phyloP scores from a whole-genome alignment of 1,139 yeast species.

The Sugiyamaella xylanicola region DNA sequence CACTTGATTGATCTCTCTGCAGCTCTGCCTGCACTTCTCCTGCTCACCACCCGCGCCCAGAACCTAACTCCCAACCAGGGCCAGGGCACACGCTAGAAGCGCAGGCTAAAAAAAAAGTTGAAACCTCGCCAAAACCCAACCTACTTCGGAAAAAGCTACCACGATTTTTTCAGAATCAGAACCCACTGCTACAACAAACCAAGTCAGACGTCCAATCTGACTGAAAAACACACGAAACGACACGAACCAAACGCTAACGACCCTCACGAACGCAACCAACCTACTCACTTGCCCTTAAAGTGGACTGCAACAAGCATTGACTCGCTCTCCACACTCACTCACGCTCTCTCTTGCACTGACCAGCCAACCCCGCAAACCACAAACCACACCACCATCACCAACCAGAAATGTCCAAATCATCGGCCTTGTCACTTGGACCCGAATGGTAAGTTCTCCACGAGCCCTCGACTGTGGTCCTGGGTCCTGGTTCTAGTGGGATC shows the following conservation, averaged over 20 bases:
- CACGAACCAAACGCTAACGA: neutral
- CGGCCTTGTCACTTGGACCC: conserved; percentile 46
- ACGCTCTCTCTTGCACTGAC: no score
- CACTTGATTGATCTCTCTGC: no score
- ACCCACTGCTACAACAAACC: neutral
- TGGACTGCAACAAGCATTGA: neutral
- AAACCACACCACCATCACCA: neutral
- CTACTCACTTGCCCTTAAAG: neutral
- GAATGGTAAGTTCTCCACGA: conserved; percentile 42
- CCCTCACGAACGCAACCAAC: neutral
- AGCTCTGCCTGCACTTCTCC: no score
- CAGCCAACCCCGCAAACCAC: neutral
- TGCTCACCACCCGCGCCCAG: neutral
- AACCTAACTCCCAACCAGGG: neutral
- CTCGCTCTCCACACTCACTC: neutral
- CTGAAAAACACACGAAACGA: no score
- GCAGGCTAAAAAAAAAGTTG: neutral
- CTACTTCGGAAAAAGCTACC: neutral
- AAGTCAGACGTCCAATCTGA: no score
- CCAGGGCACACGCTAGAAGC: neutral
- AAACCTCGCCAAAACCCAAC: neutral
- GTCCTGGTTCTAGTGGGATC: neutral
- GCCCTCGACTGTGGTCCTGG: conserved; percentile 10
- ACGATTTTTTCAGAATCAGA: neutral
- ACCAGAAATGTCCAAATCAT: conserved; percentile 34